These are phyloP conservation scores for Hymenotorrendiella dingleyae DNA, from an alignment of 2,329 filamentous ascomycete species.

Conservation along the genomic window DNA sequence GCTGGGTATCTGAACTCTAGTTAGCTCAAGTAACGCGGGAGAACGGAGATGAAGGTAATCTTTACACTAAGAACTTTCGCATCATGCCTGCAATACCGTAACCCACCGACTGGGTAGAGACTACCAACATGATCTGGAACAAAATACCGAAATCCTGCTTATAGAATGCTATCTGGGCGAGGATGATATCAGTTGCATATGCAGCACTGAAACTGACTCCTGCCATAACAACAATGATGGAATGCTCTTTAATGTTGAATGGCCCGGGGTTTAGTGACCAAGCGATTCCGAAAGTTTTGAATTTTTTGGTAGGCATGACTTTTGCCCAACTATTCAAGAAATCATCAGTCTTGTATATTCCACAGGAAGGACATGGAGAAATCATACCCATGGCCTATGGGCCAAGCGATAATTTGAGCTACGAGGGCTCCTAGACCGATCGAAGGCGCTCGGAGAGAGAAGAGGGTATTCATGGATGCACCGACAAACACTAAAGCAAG, in stretches of 20 bases:
- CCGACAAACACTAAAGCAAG: slow-evolving; percentile 30
- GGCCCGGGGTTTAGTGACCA: slow-evolving; percentile 61
- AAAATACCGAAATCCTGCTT: slow-evolving; percentile 58
- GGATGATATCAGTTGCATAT: slow-evolving; percentile 68
- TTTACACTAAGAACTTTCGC: slow-evolving; percentile 53
- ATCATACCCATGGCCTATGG: slow-evolving; percentile 45
- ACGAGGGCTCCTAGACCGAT: slow-evolving; percentile 38
- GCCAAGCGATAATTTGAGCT: slow-evolving; percentile 26
- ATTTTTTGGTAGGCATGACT: slow-evolving; percentile 20
- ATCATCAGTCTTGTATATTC: too few relatives aligned
- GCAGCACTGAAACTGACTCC: slow-evolving; percentile 31
- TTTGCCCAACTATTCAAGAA: slow-evolving; percentile 44
- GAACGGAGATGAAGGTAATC: slow-evolving; percentile 38
- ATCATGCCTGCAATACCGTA: slow-evolving; percentile 57
- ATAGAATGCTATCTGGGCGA: slow-evolving; percentile 69
- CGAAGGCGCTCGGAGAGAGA: slow-evolving; percentile 25
- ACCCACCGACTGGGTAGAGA: slow-evolving; percentile 57
- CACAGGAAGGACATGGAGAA: too few relatives aligned
- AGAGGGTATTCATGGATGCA: slow-evolving; percentile 25
- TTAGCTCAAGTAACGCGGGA: too few relatives aligned
- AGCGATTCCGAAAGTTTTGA: slow-evolving; percentile 43
- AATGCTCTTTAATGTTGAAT: slow-evolving; percentile 66
- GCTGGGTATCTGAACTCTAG: slow-evolving; percentile 37
- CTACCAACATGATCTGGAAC: slow-evolving; percentile 53
- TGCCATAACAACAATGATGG: slow-evolving; percentile 58